phyloP scores from a whole-genome alignment of 1,284 basidiomycete species.

The Ceratobasidium sp. region DNA sequence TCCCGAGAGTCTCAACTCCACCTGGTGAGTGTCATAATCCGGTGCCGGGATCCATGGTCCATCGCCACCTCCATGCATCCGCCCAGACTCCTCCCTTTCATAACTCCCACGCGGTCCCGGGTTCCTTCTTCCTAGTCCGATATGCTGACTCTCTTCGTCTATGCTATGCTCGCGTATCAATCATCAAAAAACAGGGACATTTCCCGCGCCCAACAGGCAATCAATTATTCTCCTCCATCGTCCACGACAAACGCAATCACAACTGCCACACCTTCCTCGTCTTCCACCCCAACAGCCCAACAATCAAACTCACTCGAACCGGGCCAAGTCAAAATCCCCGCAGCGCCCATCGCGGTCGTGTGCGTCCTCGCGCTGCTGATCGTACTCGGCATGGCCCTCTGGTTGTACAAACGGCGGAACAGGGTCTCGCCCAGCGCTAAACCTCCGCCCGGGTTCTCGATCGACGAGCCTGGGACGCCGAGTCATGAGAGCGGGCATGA shows the following conservation, averaged over 20 bases:
- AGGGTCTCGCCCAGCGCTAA: neutral
- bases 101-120: neutral
- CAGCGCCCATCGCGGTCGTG: neutral
- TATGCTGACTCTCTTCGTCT: neutral
- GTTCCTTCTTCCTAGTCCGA: constrained; percentile 3
- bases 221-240: neutral
- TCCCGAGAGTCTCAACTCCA: neutral
- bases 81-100: too few relatives aligned
- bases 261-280: neutral
- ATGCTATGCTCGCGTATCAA: neutral
- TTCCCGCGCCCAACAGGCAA: neutral
- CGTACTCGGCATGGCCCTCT: constrained; percentile 10
- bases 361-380: constrained; percentile 3
- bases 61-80: neutral
- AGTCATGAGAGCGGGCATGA: neutral
- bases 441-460: constrained; percentile 22
- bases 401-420: constrained; percentile 25
- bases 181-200: constrained; percentile 19
- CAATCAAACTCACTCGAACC: neutral
- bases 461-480: constrained; percentile 2
- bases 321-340: neutral
- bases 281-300: neutral
- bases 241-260: neutral
- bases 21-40: constrained; percentile 12
- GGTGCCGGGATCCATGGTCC: neutral